Conservation (phyloP, 78 protist genomes). For the Tieghemostelium lacteum region DNA sequence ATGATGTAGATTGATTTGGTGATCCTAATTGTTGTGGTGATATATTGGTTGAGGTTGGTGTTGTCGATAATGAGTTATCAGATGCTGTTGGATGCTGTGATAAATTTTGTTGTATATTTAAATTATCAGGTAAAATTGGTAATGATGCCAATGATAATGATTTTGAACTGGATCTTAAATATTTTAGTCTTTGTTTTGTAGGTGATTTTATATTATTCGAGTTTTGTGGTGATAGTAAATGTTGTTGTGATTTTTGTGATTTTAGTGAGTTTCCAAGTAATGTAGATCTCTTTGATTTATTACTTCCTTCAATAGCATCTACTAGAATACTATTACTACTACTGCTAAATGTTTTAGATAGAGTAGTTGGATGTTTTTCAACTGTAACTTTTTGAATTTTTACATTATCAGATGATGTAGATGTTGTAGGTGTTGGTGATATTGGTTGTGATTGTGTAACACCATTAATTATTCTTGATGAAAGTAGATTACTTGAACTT, state of each 20-base stretch:
- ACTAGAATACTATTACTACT: background rate
- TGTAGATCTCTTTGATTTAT: background rate
- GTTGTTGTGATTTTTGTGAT: background rate
- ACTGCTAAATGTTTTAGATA: slow-evolving; percentile 23
- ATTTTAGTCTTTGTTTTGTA: slow-evolving; percentile 25
- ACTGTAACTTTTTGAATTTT: background rate
- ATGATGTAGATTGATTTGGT: background rate
- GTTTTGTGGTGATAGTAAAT: background rate
- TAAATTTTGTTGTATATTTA: background rate
- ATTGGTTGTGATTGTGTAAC: too few relatives aligned
- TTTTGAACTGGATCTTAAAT: slow-evolving; percentile 64
- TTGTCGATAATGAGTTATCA: background rate
- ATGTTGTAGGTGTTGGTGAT: background rate
- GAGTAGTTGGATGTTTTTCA: background rate
- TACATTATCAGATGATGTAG: slow-evolving; percentile 11
- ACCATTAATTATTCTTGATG: background rate
- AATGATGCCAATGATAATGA: slow-evolving; percentile 64
- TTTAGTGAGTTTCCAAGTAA: background rate
- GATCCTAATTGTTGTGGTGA: background rate
- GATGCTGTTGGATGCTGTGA: slow-evolving; percentile 1
- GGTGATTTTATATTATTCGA: background rate
- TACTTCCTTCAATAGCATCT: background rate
- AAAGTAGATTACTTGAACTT: background rate
- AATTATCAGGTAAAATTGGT: slow-evolving; percentile 2
- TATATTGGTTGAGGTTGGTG: background rate